Percentiles rank a stretch among this genome's conserved stretches.
phyloP scores from a whole-genome alignment of 345 rosid genomes.

The Corymbia maculata region DNA sequence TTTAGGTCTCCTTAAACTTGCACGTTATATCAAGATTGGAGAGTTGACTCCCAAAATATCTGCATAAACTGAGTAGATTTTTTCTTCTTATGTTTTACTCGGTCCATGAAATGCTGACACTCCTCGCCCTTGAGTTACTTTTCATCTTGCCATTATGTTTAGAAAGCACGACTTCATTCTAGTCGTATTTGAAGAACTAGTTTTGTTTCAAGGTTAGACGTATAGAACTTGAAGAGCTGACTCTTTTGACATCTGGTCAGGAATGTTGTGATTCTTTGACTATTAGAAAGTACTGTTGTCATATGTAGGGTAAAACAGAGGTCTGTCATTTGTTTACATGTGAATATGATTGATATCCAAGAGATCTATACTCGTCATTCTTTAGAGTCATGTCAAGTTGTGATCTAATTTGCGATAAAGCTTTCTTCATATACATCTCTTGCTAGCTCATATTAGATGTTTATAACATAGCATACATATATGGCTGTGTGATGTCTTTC shows the following conservation, averaged over 20 bases:
- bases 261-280: neutral
- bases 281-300: neutral
- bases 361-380: neutral
- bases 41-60: neutral
- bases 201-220: neutral
- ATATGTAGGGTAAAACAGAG: neutral
- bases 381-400: neutral
- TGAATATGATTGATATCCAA: too few species aligned
- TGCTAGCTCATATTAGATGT: neutral
- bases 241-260: neutral
- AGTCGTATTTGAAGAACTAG: neutral
- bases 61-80: neutral
- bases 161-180: neutral
- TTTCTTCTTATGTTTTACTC: neutral
- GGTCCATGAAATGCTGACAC: neutral
- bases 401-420: neutral
- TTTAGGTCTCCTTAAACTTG: neutral
- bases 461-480: neutral
- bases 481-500: neutral
- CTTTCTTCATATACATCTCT: neutral
- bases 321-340: neutral
- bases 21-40: neutral
- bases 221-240: neutral
- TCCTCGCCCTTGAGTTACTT: neutral
- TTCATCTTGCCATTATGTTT: neutral